These are phyloP conservation scores for Hirsutella minnesotensis DNA, from an alignment of 2,329 filamentous ascomycete genomes.

Conservation along the genomic window DNA sequence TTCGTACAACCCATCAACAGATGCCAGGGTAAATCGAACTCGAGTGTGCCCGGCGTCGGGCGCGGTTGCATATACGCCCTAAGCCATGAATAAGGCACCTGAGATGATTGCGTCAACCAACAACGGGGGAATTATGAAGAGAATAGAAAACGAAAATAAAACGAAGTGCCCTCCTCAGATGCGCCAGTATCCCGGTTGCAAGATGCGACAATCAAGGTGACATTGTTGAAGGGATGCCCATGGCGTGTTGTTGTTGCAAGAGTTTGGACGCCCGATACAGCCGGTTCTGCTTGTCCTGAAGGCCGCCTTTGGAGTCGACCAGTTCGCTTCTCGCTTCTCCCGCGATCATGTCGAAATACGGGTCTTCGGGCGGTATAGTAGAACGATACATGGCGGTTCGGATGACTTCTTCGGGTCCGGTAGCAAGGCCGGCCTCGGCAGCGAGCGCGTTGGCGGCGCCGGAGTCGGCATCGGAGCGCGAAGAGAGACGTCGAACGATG, in stretches of 20 bases:
- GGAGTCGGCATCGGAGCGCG: slow-evolving; percentile 4
- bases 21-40: too few relatives aligned
- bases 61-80: too few relatives aligned
- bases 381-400: slow-evolving; percentile 25
- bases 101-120: too few relatives aligned
- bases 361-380: slow-evolving; percentile 4
- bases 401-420: slow-evolving; percentile 4
- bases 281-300: slow-evolving; percentile 25
- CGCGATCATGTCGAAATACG: slow-evolving; percentile 10
- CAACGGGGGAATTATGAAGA: too few relatives aligned
- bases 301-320: slow-evolving; percentile 10
- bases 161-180: neutral
- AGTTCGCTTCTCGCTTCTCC: slow-evolving; percentile 13
- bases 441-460: slow-evolving; percentile 1
- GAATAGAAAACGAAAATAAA: neutral
- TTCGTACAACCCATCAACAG: too few relatives aligned
- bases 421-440: slow-evolving; percentile 3
- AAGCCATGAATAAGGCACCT: too few relatives aligned
- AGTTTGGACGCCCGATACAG: slow-evolving; percentile 27
- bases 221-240: neutral
- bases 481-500: slow-evolving; percentile 11
- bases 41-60: too few relatives aligned
- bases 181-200: neutral
- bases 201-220: neutral
- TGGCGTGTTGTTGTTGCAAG: slow-evolving; percentile 14